Percentiles rank a stretch among this genome's conserved stretches.
These are phyloP conservation scores for Trichoderma endophyticum DNA, from an alignment of 2,329 filamentous ascomycete genomes.

Conservation along the genomic window DNA sequence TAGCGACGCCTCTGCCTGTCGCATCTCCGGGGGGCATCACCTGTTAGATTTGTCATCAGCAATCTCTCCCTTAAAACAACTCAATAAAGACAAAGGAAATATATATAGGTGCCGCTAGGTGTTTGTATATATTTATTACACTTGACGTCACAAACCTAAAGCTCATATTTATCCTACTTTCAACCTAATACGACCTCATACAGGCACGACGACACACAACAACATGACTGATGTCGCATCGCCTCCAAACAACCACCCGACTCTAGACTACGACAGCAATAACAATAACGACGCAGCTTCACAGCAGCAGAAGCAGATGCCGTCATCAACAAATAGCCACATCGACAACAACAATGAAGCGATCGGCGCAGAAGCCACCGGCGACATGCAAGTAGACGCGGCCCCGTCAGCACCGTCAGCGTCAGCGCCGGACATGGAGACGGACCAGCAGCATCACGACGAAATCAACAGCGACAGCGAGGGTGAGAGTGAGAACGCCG, in stretches of 20 bases:
- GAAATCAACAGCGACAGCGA: background rate
- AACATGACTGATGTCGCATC: conserved; percentile 10
- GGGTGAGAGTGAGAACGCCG: background rate
- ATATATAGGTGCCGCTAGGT: background rate
- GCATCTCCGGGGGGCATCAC: conserved; percentile 1
- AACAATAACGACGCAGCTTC: background rate
- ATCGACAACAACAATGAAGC: background rate
- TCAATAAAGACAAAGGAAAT: background rate
- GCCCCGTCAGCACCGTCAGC: background rate
- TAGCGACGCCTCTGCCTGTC: background rate
- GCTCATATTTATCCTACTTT: background rate
- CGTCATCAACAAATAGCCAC: background rate
- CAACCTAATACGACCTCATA: background rate
- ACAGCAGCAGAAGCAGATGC: background rate
- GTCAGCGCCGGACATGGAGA: background rate
- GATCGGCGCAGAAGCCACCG: background rate
- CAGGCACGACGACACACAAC: background rate
- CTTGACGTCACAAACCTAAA: background rate
- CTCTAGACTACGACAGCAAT: background rate
- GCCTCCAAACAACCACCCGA: background rate
- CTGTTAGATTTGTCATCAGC: conserved; percentile 17
- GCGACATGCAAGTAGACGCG: background rate
- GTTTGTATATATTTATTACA: background rate
- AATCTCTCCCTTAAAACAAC: background rate
- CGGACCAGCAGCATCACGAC: background rate